These are phyloP conservation scores for Starmerella apis DNA, from an alignment of 805 yeast genomes.

Conservation along the genomic window DNA sequence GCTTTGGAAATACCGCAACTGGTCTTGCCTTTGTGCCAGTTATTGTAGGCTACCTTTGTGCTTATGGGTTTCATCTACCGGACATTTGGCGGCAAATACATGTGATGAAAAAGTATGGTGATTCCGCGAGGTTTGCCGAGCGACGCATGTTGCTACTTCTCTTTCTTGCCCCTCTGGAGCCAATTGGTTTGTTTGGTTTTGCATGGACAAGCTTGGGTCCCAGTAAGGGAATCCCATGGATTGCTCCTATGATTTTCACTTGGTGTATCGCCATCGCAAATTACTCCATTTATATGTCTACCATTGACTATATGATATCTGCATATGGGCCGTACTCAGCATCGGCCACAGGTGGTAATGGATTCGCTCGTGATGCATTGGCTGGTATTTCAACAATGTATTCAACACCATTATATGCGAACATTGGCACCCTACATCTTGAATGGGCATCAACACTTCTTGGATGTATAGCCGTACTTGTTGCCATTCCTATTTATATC, in stretches of 20 bases:
- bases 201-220: constrained; percentile 38
- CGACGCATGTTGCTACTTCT: constrained; percentile 27
- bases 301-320: constrained; percentile 37
- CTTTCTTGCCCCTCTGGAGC: constrained; percentile 33
- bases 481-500: constrained; percentile 33
- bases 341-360: constrained; percentile 38
- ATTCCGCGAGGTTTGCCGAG: constrained; percentile 17
- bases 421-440: constrained; percentile 31
- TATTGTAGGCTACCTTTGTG: constrained; percentile 33
- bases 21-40: constrained; percentile 33
- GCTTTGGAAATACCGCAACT: constrained; percentile 27
- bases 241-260: constrained; percentile 34
- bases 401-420: constrained; percentile 30
- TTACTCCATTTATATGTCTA: constrained; percentile 36
- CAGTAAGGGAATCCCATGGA: constrained; percentile 30
- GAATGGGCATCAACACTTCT: constrained; percentile 36
- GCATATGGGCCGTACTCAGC: constrained; percentile 37
- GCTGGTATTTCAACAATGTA: constrained; percentile 35
- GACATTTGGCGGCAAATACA: constrained; percentile 31
- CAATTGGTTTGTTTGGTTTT: constrained; percentile 36
- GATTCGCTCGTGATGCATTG: constrained; percentile 35
- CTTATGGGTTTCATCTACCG: constrained; percentile 31
- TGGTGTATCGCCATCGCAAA: constrained; percentile 35
- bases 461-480: constrained; percentile 32
- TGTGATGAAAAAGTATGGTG: constrained; percentile 30